phyloP scores from a whole-genome alignment of 2,329 filamentous ascomycete species.

The Aspergillus transmontanensis region DNA sequence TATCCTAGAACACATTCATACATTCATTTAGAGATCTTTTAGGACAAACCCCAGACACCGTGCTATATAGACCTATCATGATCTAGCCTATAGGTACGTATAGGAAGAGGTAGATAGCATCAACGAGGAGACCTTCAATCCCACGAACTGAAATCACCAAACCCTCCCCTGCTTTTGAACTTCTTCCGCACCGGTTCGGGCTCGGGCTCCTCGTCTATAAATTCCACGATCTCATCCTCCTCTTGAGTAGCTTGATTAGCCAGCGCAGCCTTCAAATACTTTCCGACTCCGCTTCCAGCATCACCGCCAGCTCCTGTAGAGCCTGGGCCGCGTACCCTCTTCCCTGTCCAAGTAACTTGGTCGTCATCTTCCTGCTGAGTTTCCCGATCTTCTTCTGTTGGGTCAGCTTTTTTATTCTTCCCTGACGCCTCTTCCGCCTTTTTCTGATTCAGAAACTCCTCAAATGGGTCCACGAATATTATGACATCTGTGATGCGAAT shows the following conservation, averaged over 20 bases:
- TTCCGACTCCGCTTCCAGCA: conserved; percentile 64
- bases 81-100: background rate
- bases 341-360: conserved; percentile 92
- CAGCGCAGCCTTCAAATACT: conserved; percentile 73
- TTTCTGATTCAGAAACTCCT: conserved; percentile 82
- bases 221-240: conserved; percentile 64
- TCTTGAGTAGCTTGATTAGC: conserved; percentile 38
- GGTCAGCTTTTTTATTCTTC: conserved; percentile 29
- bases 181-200: conserved; percentile 78
- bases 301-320: conserved; percentile 53
- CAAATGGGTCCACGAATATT: conserved; percentile 92
- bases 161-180: conserved; percentile 68
- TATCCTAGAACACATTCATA: background rate
- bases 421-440: conserved; percentile 63
- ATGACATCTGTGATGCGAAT: conserved; percentile 81
- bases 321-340: conserved; percentile 73
- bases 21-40: background rate
- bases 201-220: conserved; percentile 64
- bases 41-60: background rate
- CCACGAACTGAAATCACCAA: conserved; percentile 96
- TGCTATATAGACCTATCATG: background rate
- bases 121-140: conserved; percentile 26
- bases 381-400: conserved; percentile 28
- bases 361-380: conserved; percentile 70
- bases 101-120: background rate